Base-by-base conservation (phyloP, 2,329 filamentous ascomycete species). In the Trichoderma atroviride region DNA sequence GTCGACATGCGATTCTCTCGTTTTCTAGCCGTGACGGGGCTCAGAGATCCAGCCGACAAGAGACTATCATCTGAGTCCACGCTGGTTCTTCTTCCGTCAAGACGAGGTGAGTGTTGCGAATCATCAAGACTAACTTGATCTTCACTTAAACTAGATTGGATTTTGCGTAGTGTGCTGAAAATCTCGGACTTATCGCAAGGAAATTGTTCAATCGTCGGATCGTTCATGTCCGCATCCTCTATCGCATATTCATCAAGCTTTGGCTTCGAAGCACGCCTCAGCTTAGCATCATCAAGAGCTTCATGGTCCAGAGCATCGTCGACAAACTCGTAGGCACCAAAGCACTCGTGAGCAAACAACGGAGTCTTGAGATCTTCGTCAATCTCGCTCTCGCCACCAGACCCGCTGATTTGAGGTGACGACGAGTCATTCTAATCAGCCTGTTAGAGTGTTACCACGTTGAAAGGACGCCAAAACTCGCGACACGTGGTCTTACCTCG, bases 171-270 rank as follows among this genome's bases (percentile, higher is more conserved):
- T 0, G 81, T 78, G 59, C 82, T 79, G 14, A 86, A 75, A 61
- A 86, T 83, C 6, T 81, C 82, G 0, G 78, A 76, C 19, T 79
- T 78, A 62, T 81, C 81, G 0, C 80, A 84, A 2, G 84, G 84
- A 71, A 86, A 85, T 22, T 74, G 77, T 70, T 86, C 84, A 10
- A 86, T 75, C 0, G 81, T 84, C 1, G 84, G 84, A 61, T 86
- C 84, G 58, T 82, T 79, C 2, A 82, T 70, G 59, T 85, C 84
- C 31, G 75, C 57, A 11, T 75, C 58, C 7, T 69, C 52, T 24
- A 60, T 19, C 47, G 43, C 27, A n/a, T 69, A 69, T 9, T 69
- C 69, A 29, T 56, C 74, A 59, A 56, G 67, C 61, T 69, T 75
- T 70, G 71, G 72, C 47, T 58, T 57, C 31, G 60, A 64, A n/a